These are phyloP conservation scores for Saccharomycopsis malanga DNA, from an alignment of 805 yeast genomes.

Conservation along the genomic window DNA sequence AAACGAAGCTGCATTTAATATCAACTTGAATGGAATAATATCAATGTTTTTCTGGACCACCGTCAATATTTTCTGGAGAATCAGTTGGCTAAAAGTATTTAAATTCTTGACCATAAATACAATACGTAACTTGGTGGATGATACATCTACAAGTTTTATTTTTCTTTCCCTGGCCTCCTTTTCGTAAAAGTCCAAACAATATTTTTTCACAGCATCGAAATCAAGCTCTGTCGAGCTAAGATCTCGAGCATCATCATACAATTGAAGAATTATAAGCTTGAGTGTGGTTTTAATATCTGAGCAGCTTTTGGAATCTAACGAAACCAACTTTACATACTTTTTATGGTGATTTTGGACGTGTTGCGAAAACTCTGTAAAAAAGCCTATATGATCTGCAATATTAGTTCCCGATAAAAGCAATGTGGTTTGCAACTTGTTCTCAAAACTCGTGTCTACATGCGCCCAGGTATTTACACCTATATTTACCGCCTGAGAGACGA, in stretches of 20 bases:
- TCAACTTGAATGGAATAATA: constrained; percentile 11
- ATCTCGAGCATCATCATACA: constrained; percentile 1
- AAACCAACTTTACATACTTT: constrained; percentile 11
- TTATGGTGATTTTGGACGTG: not conserved
- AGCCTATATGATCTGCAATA: constrained; percentile 12
- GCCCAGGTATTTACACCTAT: not conserved
- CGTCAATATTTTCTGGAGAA: constrained; percentile 3
- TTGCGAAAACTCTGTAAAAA: constrained; percentile 4
- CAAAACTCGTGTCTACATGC: not conserved
- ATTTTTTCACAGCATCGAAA: constrained; percentile 12
- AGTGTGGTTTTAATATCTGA: constrained; percentile 7
- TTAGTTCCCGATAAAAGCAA: constrained; percentile 17
- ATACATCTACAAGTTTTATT: not conserved
- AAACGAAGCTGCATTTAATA: constrained; percentile 15
- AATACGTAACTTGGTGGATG: constrained; percentile 9
- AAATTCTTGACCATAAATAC: constrained; percentile 16
- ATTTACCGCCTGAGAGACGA: not conserved
- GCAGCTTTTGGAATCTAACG: constrained; percentile 16
- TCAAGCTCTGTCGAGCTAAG: constrained; percentile 3
- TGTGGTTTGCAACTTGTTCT: constrained; percentile 10
- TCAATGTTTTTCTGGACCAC: constrained; percentile 8
- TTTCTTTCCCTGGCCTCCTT: not conserved
- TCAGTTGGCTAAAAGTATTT: constrained; percentile 13
- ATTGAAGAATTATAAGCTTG: constrained; percentile 4
- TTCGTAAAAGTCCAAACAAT: not conserved